These are phyloP conservation scores for Leucaena leucocephala DNA, from an alignment of 306 rosid species.

Conservation along the genomic window DNA sequence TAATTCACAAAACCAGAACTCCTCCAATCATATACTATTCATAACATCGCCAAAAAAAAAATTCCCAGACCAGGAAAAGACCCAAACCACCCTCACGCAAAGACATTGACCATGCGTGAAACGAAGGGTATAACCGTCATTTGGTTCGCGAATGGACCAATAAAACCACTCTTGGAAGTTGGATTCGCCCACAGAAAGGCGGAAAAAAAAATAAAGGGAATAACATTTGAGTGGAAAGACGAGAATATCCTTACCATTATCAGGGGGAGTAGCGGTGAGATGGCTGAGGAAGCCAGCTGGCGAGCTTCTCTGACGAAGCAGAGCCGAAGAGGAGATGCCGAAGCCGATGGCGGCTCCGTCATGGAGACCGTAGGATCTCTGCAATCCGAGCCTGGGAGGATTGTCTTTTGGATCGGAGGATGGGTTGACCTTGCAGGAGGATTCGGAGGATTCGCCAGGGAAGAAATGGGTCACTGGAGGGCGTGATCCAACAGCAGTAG, in stretches of 20 bases:
- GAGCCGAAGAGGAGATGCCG: conserved; percentile 37
- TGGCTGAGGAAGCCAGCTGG: conserved; percentile 86
- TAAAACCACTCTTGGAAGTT: background rate
- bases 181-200: conserved; percentile 23
- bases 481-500: conserved; percentile 30
- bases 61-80: background rate
- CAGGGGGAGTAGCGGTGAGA: conserved; percentile 37
- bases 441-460: conserved; percentile 39
- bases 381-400: conserved; percentile 23
- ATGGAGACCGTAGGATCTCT: conserved; percentile 32
- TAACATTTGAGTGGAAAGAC: background rate
- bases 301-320: conserved; percentile 86
- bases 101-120: too few relatives aligned
- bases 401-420: conserved; percentile 16
- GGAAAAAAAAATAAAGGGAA: background rate
- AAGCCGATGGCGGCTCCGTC: background rate
- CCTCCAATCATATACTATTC: background rate
- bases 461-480: conserved; percentile 34
- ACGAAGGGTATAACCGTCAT: background rate
- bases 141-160: background rate
- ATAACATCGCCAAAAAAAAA: background rate
- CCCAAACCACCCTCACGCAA: background rate
- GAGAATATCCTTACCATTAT: conserved; percentile 42
- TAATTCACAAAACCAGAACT: background rate
- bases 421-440: conserved; percentile 20